A percentile compares a stretch with the other conserved stretches of the same genome.
phyloP scores from a whole-genome alignment of 352 stramenopile genomes.

The Phytopythium mirpurense region DNA sequence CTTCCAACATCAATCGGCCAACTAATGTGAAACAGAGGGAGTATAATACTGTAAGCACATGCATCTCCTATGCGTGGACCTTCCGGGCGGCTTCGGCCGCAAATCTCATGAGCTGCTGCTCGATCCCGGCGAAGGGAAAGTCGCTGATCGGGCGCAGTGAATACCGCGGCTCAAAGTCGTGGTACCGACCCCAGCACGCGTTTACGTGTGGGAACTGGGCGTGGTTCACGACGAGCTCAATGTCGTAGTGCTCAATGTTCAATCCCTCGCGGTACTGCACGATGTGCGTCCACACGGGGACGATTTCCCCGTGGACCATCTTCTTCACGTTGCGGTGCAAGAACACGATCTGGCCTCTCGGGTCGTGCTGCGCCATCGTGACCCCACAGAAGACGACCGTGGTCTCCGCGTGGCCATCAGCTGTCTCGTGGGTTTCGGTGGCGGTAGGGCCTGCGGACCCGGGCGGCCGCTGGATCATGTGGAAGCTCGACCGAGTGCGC shows the following conservation, averaged over 20 bases:
- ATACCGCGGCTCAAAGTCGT: not conserved
- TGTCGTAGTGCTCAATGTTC: not conserved
- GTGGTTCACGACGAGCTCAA: not conserved
- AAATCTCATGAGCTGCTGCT: not conserved
- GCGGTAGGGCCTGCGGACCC: conserved; percentile 55
- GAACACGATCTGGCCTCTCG: conserved; percentile 65
- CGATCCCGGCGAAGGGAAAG: not conserved
- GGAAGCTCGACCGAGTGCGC: conserved; percentile 62
- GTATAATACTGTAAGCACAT: too few relatives aligned
- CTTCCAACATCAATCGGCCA: too few relatives aligned
- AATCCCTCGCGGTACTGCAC: not conserved
- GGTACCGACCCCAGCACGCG: not conserved
- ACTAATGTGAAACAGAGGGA: too few relatives aligned
- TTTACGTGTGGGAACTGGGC: not conserved
- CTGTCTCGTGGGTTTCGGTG: too few relatives aligned
- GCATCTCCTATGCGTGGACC: too few relatives aligned
- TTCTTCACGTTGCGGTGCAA: conserved; percentile 71
- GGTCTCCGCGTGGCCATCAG: too few relatives aligned
- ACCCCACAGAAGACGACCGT: conserved; percentile 52
- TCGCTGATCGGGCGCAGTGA: not conserved
- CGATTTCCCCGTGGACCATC: not conserved
- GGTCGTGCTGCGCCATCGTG: conserved; percentile 74
- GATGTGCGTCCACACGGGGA: not conserved
- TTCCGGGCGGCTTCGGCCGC: not conserved
- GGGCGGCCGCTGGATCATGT: conserved; percentile 57